A percentile compares a stretch with the other conserved stretches of the same genome.
These are phyloP conservation scores for Salix exigua DNA, from an alignment of 345 rosid species.

Conservation along the genomic window DNA sequence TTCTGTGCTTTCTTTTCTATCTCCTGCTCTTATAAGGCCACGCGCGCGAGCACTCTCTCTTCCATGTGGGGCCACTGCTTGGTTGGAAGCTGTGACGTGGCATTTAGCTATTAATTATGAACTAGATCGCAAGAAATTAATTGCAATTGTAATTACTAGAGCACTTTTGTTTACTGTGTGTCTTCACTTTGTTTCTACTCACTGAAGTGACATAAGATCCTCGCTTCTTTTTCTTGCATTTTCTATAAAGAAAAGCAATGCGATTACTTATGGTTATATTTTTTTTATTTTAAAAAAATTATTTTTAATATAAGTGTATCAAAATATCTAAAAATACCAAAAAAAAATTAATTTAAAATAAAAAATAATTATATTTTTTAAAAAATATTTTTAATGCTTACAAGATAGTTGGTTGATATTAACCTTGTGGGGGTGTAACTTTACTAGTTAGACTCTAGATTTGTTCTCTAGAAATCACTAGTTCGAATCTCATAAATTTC, in stretches of 20 bases:
- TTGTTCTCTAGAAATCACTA: too few species aligned
- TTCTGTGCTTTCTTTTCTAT: conserved; percentile 8
- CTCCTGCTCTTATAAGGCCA: conserved; percentile 33
- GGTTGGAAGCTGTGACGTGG: conserved; percentile 35
- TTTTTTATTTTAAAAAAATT: too few species aligned
- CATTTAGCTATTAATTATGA: conserved; percentile 6
- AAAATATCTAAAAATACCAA: too few species aligned
- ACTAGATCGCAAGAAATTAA: neutral
- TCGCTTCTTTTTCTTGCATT: conserved; percentile 39
- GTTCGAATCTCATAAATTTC: too few species aligned
- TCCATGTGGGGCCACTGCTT: conserved; percentile 25
- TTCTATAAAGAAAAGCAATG: conserved; percentile 21
- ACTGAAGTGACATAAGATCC: conserved; percentile 57
- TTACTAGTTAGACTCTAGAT: too few species aligned
- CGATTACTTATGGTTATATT: neutral
- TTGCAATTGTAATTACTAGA: neutral
- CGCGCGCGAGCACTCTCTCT: neutral
- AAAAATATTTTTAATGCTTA: too few species aligned
- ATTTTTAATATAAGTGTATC: too few species aligned
- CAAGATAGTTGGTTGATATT: neutral
- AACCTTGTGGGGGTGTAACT: too few species aligned
- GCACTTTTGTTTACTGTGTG: neutral
- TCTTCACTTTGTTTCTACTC: conserved; percentile 3
- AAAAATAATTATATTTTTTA: too few species aligned
- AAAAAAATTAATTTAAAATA: too few species aligned